Percentiles rank a stretch among this genome's conserved stretches.
Conservation (phyloP, 352 stramenopile species). For the Phytopythium ostracodes region DNA sequence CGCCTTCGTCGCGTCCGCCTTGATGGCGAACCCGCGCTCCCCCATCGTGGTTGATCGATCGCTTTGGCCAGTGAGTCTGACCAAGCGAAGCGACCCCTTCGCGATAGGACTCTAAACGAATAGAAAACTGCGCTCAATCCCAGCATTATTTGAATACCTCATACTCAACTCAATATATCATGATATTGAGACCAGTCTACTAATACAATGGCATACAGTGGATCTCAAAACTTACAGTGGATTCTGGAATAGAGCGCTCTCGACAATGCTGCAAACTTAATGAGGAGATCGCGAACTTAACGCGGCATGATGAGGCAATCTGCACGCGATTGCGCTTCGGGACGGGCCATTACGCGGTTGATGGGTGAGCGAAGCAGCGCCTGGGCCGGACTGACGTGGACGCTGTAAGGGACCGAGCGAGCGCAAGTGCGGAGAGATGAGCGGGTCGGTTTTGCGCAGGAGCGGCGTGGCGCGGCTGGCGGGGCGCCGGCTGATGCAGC, state of each 20-base stretch:
- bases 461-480: constrained; percentile 44
- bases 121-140: no score
- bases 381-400: background rate
- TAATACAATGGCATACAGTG: no score
- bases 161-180: no score
- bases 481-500: constrained; percentile 56
- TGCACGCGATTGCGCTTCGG: background rate
- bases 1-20: constrained; percentile 84
- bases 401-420: background rate
- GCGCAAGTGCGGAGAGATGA: background rate
- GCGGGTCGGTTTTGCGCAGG: constrained; percentile 27
- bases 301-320: background rate
- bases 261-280: no score
- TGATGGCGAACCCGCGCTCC: constrained; percentile 86
- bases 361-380: background rate
- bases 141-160: no score
- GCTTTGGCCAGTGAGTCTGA: background rate
- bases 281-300: no score
- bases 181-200: no score
- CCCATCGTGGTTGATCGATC: constrained; percentile 27
- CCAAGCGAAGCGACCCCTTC: no score
- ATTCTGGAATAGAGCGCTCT: no score
- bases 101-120: no score
- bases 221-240: no score
- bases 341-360: background rate